These are phyloP conservation scores for Taphrina confusa DNA, from an alignment of 1,139 yeast species.

Conservation along the genomic window DNA sequence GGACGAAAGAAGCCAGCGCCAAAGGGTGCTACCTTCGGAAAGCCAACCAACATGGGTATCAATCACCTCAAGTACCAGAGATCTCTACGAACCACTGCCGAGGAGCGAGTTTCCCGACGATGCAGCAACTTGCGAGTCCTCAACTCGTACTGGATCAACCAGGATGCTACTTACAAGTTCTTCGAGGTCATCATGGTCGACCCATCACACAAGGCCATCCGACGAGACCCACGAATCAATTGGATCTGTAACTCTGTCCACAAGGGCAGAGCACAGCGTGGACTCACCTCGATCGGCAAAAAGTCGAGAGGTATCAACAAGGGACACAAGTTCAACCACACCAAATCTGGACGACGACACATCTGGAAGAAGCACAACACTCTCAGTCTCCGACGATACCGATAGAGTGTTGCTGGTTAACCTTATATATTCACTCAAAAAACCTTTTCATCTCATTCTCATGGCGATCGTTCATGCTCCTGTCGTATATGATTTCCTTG, in stretches of 20 bases:
- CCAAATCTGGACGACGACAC: constrained; percentile 71
- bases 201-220: constrained; percentile 98
- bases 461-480: too few relatives aligned
- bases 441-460: too few relatives aligned
- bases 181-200: constrained; percentile 95
- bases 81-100: constrained; percentile 96
- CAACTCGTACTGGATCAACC: constrained; percentile 99
- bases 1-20: constrained; percentile 99
- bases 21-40: constrained; percentile 99
- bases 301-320: constrained; percentile 88
- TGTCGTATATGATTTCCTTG: too few relatives aligned
- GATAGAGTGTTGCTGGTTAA: constrained; percentile 52
- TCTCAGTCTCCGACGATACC: constrained; percentile 99
- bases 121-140: constrained; percentile 98
- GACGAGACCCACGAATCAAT: constrained; percentile 98
- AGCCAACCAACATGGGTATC: constrained; percentile 99
- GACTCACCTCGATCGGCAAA: constrained; percentile 68
- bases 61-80: constrained; percentile 99
- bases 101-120: constrained; percentile 99
- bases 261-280: constrained; percentile 99
- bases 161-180: constrained; percentile 99
- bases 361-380: constrained; percentile 99
- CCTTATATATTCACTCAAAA: neutral
- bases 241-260: constrained; percentile 99
- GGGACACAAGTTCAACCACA: constrained; percentile 66